Conservation (phyloP, 1,284 basidiomycete genomes). For the Ganoderma meredithae region DNA sequence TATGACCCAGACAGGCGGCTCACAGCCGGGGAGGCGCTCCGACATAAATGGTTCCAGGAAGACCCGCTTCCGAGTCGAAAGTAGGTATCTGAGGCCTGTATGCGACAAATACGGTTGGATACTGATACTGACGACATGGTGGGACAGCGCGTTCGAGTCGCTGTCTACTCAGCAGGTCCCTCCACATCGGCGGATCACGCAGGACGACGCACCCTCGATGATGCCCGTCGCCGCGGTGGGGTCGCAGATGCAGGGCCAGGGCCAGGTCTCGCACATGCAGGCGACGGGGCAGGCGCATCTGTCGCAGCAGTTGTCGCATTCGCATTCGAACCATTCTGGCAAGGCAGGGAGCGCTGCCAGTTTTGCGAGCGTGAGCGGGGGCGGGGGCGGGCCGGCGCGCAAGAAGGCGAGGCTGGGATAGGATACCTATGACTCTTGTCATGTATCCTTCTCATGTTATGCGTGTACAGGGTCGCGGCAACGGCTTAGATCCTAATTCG, state of each 20-base stretch:
- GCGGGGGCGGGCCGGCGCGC: constrained; percentile 47
- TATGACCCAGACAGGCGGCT: constrained; percentile 92
- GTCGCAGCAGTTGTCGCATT: constrained; percentile 46
- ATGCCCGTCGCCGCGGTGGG: constrained; percentile 60
- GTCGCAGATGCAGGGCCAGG: constrained; percentile 47
- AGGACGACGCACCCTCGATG: constrained; percentile 83
- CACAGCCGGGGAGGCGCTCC: constrained; percentile 83
- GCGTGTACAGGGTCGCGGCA: too few relatives aligned
- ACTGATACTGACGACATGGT: neutral
- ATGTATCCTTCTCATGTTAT: too few relatives aligned
- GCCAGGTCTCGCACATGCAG: constrained; percentile 46
- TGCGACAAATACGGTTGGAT: too few relatives aligned
- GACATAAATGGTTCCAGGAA: constrained; percentile 84
- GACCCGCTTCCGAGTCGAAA: constrained; percentile 79
- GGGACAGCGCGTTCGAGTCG: constrained; percentile 66
- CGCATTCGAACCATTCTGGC: constrained; percentile 50
- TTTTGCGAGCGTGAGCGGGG: constrained; percentile 59
- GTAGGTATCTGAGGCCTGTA: constrained; percentile 49
- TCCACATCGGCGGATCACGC: constrained; percentile 76
- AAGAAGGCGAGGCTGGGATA: constrained; percentile 55
- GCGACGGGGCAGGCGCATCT: constrained; percentile 46
- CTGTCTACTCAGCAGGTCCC: constrained; percentile 65
- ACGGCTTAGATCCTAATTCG: too few relatives aligned
- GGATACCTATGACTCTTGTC: neutral
- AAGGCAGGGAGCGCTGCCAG: constrained; percentile 58